Evolutionary conservation across 352 stramenopile genomes (phyloP).

Genomic region (Globisporangium nagaii): DNA sequence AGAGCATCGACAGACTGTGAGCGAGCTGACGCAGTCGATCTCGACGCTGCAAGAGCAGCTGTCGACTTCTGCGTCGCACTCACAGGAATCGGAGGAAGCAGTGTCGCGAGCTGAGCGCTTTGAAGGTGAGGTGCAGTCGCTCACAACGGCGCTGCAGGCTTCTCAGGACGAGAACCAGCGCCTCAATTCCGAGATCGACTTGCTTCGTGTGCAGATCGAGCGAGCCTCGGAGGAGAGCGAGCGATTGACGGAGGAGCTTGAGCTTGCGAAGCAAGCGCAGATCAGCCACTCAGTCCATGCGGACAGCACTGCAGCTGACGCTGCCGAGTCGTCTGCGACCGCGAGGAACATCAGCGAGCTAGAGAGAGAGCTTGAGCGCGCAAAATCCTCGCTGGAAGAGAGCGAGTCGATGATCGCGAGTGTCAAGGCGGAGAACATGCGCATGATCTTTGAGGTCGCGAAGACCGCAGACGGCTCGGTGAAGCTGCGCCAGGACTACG

Average conservation of each 20-base stretch:
- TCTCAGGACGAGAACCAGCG: slow-evolving; percentile 14
- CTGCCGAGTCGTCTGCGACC: background rate
- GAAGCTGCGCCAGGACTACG: slow-evolving; percentile 59
- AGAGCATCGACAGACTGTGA: slow-evolving; percentile 3
- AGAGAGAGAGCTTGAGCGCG: slow-evolving; percentile 22
- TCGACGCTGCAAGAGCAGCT: slow-evolving; percentile 7
- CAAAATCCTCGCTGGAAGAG: slow-evolving; percentile 26
- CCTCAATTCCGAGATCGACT: slow-evolving; percentile 10
- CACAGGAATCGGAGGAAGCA: background rate
- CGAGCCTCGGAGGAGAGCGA: slow-evolving; percentile 19
- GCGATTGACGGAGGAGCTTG: slow-evolving; percentile 16
- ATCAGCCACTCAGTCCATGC: no score
- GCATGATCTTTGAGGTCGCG: slow-evolving; percentile 72
- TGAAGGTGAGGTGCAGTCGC: slow-evolving; percentile 17
- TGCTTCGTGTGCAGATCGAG: slow-evolving; percentile 18
- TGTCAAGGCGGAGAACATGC: slow-evolving; percentile 66
- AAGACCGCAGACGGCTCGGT: slow-evolving; percentile 57
- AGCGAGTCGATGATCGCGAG: slow-evolving; percentile 42
- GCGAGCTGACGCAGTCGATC: slow-evolving; percentile 6
- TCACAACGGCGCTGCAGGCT: slow-evolving; percentile 12
- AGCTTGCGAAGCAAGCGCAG: slow-evolving; percentile 1
- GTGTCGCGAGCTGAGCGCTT: slow-evolving; percentile 1
- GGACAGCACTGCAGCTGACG: background rate
- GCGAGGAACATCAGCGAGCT: slow-evolving; percentile 4
- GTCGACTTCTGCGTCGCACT: background rate